phyloP scores from a whole-genome alignment of 2,329 filamentous ascomycete species.

The Leptographium procerum region DNA sequence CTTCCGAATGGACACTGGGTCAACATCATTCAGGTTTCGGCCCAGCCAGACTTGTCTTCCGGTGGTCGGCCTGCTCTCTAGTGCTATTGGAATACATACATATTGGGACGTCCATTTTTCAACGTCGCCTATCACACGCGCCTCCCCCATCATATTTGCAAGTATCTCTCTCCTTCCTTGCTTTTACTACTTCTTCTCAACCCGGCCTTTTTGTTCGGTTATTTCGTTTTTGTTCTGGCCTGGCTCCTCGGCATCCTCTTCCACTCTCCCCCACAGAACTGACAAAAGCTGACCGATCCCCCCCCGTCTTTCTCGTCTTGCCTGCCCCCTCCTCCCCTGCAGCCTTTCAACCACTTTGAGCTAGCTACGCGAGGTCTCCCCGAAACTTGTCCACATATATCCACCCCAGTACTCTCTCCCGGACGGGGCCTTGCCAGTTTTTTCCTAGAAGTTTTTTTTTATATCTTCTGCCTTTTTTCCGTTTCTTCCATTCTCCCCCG shows the following conservation, averaged over 20 bases:
- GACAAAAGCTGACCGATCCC: neutral
- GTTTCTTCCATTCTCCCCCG: neutral
- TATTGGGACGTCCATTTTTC: no score
- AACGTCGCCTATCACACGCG: neutral
- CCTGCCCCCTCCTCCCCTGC: neutral
- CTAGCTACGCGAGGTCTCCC: neutral
- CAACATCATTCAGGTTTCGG: neutral
- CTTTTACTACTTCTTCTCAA: no score
- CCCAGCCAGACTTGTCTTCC: conserved; percentile 1
- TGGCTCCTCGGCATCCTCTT: neutral
- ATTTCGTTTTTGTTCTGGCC: neutral
- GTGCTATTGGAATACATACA: neutral
- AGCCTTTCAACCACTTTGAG: neutral
- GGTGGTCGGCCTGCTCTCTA: conserved; percentile 3
- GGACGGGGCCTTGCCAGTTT: neutral
- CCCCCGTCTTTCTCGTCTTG: neutral
- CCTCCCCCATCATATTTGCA: neutral
- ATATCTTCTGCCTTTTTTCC: neutral
- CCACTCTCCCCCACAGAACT: neutral
- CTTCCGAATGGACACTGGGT: neutral
- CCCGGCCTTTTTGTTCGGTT: no score
- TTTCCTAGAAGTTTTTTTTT: neutral
- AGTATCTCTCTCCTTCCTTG: neutral
- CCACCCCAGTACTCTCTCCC: neutral
- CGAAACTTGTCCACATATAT: neutral